These are phyloP conservation scores for Domatiomyces globalis DNA, from an alignment of 2,329 filamentous ascomycete species.

Conservation along the genomic window DNA sequence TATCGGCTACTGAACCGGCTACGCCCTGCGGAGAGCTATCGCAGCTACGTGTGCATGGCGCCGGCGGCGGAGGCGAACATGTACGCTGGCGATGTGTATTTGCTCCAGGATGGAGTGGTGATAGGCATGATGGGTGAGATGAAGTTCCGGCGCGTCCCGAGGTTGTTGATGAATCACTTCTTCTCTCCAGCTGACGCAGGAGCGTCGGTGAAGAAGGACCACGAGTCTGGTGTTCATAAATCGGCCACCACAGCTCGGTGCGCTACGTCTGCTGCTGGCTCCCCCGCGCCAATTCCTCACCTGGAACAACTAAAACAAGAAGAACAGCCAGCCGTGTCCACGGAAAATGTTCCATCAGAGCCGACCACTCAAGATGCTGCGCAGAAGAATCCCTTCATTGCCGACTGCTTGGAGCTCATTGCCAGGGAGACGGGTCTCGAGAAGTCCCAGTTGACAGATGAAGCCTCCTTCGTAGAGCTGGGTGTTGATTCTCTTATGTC, in stretches of 20 bases:
- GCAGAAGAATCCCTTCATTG: not conserved
- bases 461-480: constrained; percentile 44
- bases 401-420: constrained; percentile 20
- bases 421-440: constrained; percentile 39
- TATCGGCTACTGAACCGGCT: constrained; percentile 18
- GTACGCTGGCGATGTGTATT: constrained; percentile 29
- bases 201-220: too few species aligned
- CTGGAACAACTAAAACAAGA: too few species aligned
- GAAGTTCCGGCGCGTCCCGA: constrained; percentile 26
- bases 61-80: too few species aligned
- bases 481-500: constrained; percentile 48
- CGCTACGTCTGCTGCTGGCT: too few species aligned
- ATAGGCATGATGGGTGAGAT: constrained; percentile 23
- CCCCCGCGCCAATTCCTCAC: too few species aligned
- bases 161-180: constrained; percentile 27
- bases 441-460: constrained; percentile 43
- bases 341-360: not conserved
- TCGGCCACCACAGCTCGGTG: too few species aligned
- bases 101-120: constrained; percentile 23
- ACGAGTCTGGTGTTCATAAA: too few species aligned
- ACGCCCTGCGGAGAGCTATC: constrained; percentile 4
- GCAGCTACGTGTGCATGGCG: constrained; percentile 20
- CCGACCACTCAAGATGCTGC: not conserved
- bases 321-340: too few species aligned
- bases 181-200: too few species aligned